These are phyloP conservation scores for Rhizopogon salebrosus DNA, from an alignment of 768 basidiomycete species.

Conservation along the genomic window DNA sequence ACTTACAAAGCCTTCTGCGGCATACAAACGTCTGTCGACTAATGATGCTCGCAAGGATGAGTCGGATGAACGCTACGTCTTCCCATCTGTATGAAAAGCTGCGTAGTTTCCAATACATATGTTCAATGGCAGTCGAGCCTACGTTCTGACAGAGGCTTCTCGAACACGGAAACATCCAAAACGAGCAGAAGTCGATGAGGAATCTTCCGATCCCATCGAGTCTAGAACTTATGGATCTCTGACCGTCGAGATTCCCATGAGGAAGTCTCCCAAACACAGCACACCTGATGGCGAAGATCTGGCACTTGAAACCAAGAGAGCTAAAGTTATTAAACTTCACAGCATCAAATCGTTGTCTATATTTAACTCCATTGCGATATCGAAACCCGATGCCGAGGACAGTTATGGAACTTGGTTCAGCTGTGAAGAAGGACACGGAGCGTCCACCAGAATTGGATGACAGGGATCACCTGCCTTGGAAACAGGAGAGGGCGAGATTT, in stretches of 20 bases:
- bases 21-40: background rate
- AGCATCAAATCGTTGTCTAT: background rate
- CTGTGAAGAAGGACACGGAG: background rate
- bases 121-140: background rate
- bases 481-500: conserved; percentile 7
- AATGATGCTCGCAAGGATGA: background rate
- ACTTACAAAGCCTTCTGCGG: background rate
- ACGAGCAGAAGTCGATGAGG: background rate
- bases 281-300: background rate
- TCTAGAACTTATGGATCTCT: background rate
- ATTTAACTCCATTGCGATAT: background rate
- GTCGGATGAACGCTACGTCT: background rate
- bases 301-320: conserved; percentile 14
- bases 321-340: background rate
- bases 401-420: background rate
- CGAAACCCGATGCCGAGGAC: background rate
- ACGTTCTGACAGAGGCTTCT: background rate
- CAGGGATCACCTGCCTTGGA: conserved; percentile 18
- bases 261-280: background rate
- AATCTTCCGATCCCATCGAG: background rate
- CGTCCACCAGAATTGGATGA: conserved; percentile 6
- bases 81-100: background rate
- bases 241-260: background rate
- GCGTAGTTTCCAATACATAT: background rate
- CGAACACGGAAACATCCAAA: background rate